A percentile compares a stretch with the other conserved stretches of the same genome.
Conservation (phyloP, 1,284 basidiomycete species). For the Sporisorium iseilematis-ciliati region DNA sequence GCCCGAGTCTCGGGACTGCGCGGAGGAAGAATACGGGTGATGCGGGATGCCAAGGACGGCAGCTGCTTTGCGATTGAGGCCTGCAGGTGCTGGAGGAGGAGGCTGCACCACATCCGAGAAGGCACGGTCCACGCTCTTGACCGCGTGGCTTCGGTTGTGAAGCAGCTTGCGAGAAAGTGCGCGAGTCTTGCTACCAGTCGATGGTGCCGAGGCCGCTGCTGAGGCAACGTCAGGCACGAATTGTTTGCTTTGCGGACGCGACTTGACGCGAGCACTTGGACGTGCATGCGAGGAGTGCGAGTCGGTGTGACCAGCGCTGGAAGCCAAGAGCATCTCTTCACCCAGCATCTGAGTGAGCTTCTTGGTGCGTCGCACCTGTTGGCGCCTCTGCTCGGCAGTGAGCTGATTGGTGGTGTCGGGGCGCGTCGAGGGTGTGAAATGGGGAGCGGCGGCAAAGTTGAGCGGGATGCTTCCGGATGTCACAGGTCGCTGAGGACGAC, state of each 20-base stretch:
- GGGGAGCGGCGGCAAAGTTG: neutral
- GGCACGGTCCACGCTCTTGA: conserved; percentile 25
- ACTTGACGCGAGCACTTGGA: conserved; percentile 3
- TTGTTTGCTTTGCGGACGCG: conserved; percentile 27
- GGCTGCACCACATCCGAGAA: conserved; percentile 12
- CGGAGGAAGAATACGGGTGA: conserved; percentile 25
- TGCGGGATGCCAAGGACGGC: conserved; percentile 44
- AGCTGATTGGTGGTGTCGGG: conserved; percentile 49
- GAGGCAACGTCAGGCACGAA: conserved; percentile 3
- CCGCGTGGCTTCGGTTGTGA: conserved; percentile 18
- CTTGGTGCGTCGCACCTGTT: conserved; percentile 50
- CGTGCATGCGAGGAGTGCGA: conserved; percentile 6
- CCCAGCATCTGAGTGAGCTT: conserved; percentile 59
- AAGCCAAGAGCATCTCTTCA: conserved; percentile 48
- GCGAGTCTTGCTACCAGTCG: conserved; percentile 22
- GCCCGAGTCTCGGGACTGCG: conserved; percentile 3
- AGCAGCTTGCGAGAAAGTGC: conserved; percentile 27
- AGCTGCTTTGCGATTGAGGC: conserved; percentile 42
- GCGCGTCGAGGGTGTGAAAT: neutral
- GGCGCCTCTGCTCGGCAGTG: conserved; percentile 39
- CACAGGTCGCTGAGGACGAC: conserved; percentile 12
- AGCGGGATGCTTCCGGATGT: conserved; percentile 22
- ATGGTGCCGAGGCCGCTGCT: neutral
- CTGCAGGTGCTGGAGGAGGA: conserved; percentile 2
- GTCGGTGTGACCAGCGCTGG: neutral